Percentiles rank a stretch among this genome's conserved stretches.
Evolutionary conservation across 2,329 filamentous ascomycete genomes (phyloP).

Genomic region (Diaporthe ilicicola): DNA sequence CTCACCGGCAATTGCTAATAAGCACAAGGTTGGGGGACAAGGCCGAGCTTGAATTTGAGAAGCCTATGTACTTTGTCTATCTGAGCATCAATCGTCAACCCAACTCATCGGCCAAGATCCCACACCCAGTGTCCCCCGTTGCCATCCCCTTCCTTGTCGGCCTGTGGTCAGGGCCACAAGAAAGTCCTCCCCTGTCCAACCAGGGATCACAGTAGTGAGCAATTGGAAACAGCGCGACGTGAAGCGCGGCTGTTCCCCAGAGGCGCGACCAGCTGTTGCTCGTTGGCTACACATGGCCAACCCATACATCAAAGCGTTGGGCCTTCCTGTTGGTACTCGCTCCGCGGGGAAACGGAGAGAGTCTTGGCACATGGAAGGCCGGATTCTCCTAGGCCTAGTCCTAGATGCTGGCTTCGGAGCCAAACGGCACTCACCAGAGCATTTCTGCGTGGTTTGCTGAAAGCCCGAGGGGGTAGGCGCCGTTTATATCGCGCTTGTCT

Average conservation of each 20-base stretch:
- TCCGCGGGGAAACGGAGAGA: slow-evolving; percentile 37
- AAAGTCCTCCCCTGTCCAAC: slow-evolving; percentile 31
- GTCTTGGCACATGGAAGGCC: slow-evolving; percentile 37
- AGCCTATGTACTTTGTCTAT: slow-evolving; percentile 42
- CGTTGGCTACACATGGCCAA: slow-evolving; percentile 37
- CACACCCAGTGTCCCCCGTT: slow-evolving; percentile 45
- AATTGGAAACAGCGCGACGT: slow-evolving; percentile 46
- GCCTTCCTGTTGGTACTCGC: slow-evolving; percentile 36
- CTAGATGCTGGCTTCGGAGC: slow-evolving; percentile 66
- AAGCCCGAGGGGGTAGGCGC: slow-evolving; percentile 43
- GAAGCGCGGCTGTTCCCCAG: slow-evolving; percentile 43
- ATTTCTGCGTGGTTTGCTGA: slow-evolving; percentile 32
- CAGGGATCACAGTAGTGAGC: slow-evolving; percentile 43
- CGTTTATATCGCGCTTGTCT: slow-evolving; percentile 67
- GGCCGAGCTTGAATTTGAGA: slow-evolving; percentile 47
- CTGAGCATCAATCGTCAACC: slow-evolving; percentile 44
- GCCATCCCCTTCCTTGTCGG: slow-evolving; percentile 32
- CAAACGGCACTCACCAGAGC: slow-evolving; percentile 55
- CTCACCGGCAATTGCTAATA: neutral
- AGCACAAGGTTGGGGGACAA: slow-evolving; percentile 36
- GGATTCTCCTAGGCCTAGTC: slow-evolving; percentile 62
- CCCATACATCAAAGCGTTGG: slow-evolving; percentile 35
- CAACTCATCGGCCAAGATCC: slow-evolving; percentile 44
- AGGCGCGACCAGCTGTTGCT: slow-evolving; percentile 62
- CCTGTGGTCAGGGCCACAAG: neutral